Percentiles rank a stretch among this genome's conserved stretches.
Evolutionary conservation across 1,284 basidiomycete genomes (phyloP).

Genomic region (Cryptococcus deneoformans): DNA sequence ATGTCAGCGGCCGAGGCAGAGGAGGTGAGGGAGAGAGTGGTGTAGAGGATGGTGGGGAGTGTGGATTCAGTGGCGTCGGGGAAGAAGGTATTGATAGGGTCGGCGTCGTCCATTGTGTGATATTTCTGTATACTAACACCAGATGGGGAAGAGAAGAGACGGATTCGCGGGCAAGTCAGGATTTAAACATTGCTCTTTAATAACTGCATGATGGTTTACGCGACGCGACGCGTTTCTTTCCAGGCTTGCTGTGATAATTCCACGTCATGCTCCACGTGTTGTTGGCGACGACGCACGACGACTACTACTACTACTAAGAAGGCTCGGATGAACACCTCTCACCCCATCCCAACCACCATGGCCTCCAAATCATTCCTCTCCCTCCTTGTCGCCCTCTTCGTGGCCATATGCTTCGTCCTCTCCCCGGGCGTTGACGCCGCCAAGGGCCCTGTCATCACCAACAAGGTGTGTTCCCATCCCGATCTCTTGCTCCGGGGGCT

Average conservation of each 20-base stretch:
- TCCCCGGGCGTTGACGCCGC: slow-evolving; percentile 36
- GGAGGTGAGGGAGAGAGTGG: slow-evolving; percentile 60
- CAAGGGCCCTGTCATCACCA: slow-evolving; percentile 70
- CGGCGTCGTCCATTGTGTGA: slow-evolving; percentile 59
- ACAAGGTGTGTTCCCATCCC: slow-evolving; percentile 55
- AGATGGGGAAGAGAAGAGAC: too few species aligned
- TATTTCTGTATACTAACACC: neutral
- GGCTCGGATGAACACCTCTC: neutral
- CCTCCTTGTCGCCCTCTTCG: slow-evolving; percentile 63
- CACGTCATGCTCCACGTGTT: neutral
- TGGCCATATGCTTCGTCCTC: slow-evolving; percentile 56
- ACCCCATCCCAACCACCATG: slow-evolving; percentile 23
- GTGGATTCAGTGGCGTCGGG: slow-evolving; percentile 57
- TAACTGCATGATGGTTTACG: too few species aligned
- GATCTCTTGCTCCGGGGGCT: neutral
- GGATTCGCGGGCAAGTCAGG: too few species aligned
- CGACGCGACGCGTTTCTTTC: too few species aligned
- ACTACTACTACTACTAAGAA: neutral
- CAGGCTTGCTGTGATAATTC: neutral
- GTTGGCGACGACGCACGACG: neutral
- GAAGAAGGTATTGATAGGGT: slow-evolving; percentile 76
- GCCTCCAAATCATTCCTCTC: slow-evolving; percentile 61
- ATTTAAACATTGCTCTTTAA: too few species aligned
- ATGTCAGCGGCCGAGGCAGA: slow-evolving; percentile 64
- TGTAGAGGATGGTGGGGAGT: slow-evolving; percentile 58